phyloP scores from a whole-genome alignment of 1,139 yeast genomes.

The Kodamaea sp. region DNA sequence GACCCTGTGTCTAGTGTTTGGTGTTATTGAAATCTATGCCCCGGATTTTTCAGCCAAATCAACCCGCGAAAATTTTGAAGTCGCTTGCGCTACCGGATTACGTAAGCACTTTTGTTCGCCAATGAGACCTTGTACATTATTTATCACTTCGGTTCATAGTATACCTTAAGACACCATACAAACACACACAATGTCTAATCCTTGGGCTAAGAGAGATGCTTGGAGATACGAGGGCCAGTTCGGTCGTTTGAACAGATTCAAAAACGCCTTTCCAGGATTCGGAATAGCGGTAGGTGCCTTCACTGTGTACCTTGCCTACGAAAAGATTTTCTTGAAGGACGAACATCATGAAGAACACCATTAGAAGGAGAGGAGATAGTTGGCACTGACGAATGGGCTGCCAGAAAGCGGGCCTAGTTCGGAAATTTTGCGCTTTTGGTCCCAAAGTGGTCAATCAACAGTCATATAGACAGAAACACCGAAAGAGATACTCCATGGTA shows the following conservation, averaged over 20 bases:
- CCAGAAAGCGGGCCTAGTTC: too few species aligned
- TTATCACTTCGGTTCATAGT: not conserved
- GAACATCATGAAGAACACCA: constrained; percentile 17
- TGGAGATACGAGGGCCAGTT: constrained; percentile 90
- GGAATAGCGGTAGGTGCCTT: constrained; percentile 82
- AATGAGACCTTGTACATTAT: constrained; percentile 8
- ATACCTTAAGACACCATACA: not conserved
- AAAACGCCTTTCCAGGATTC: constrained; percentile 79
- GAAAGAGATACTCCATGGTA: too few species aligned
- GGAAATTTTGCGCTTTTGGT: too few species aligned
- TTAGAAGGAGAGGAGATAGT: constrained; percentile 5
- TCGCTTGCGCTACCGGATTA: constrained; percentile 5
- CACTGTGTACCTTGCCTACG: constrained; percentile 63
- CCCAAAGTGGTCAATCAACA: too few species aligned
- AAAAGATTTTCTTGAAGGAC: constrained; percentile 47
- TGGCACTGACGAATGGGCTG: too few species aligned
- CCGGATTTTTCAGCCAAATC: too few species aligned
- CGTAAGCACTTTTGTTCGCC: constrained; percentile 9
- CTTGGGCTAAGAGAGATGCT: constrained; percentile 75
- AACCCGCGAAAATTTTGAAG: too few species aligned
- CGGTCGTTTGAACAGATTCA: constrained; percentile 68
- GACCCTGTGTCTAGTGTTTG: too few species aligned
- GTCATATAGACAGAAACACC: too few species aligned
- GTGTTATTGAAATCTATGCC: too few species aligned
- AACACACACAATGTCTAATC: constrained; percentile 24